Conservation (phyloP, 768 basidiomycete species). For the Termitomyces sp. region DNA sequence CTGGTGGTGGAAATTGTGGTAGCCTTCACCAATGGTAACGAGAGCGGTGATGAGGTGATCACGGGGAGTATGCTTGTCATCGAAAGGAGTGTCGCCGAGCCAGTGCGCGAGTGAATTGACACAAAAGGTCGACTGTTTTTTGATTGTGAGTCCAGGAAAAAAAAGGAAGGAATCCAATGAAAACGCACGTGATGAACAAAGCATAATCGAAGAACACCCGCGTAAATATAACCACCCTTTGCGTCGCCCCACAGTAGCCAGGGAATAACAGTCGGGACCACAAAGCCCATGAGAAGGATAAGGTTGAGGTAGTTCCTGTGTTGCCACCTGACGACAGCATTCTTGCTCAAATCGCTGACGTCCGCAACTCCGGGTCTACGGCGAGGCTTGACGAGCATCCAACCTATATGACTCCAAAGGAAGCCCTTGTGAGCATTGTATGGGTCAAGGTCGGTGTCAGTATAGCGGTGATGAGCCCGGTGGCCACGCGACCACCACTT, state of each 20-base stretch:
- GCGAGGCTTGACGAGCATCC: slow-evolving; percentile 93
- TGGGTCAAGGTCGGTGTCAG: slow-evolving; percentile 94
- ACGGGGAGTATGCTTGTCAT: slow-evolving; percentile 91
- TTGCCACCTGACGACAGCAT: slow-evolving; percentile 81
- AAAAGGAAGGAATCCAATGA: not conserved
- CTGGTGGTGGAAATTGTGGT: slow-evolving; percentile 97
- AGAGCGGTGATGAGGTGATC: slow-evolving; percentile 89
- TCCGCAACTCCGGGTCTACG: slow-evolving; percentile 89
- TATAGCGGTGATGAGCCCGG: slow-evolving; percentile 96
- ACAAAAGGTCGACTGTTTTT: slow-evolving; percentile 82
- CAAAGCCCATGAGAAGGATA: slow-evolving; percentile 65
- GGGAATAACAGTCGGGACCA: slow-evolving; percentile 74
- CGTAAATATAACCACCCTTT: slow-evolving; percentile 82
- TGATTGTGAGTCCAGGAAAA: not conserved
- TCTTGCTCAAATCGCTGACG: slow-evolving; percentile 80
- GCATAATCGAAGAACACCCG: slow-evolving; percentile 69
- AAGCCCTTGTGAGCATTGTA: slow-evolving; percentile 92
- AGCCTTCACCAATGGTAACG: slow-evolving; percentile 91
- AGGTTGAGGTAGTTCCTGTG: slow-evolving; percentile 74
- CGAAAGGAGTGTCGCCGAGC: slow-evolving; percentile 90
- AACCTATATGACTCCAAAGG: slow-evolving; percentile 82
- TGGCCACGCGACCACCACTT: slow-evolving; percentile 99
- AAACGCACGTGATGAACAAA: slow-evolving; percentile 84
- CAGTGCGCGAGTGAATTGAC: slow-evolving; percentile 97
- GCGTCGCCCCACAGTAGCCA: slow-evolving; percentile 86